Evolutionary conservation across 2,329 filamentous ascomycete genomes (phyloP).

Genomic region (Nannizziopsis barbatae): DNA sequence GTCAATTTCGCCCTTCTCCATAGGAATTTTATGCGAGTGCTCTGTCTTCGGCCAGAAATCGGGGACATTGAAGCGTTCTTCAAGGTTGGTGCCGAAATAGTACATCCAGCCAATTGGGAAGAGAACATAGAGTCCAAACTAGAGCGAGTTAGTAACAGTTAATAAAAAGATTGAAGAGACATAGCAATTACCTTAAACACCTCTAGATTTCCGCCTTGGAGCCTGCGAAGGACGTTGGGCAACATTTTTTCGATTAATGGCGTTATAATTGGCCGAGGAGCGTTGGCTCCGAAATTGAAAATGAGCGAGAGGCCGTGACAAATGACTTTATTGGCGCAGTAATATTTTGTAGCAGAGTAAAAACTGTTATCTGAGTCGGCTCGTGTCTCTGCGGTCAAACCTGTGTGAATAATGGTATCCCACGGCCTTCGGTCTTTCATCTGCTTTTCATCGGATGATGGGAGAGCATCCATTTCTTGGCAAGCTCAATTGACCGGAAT

Average conservation of each 20-base stretch:
- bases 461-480: too few relatives aligned
- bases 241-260: conserved; percentile 23
- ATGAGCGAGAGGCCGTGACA: too few relatives aligned
- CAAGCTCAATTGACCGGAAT: too few relatives aligned
- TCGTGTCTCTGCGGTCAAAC: too few relatives aligned
- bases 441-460: too few relatives aligned
- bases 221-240: conserved; percentile 34
- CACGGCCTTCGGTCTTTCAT: too few relatives aligned
- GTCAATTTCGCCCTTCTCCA: conserved; percentile 52
- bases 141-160: conserved; percentile 4
- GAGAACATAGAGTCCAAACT: conserved; percentile 98
- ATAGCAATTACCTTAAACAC: conserved; percentile 67
- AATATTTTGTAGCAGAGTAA: too few relatives aligned
- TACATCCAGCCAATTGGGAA: conserved; percentile 99
- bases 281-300: too few relatives aligned
- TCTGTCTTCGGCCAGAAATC: conserved; percentile 80
- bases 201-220: conserved; percentile 84
- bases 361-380: too few relatives aligned
- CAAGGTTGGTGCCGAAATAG: conserved; percentile 98
- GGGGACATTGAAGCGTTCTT: conserved; percentile 75
- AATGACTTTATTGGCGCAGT: too few relatives aligned
- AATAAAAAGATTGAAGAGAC: not conserved
- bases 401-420: too few relatives aligned
- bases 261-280: too few relatives aligned
- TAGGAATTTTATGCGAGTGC: conserved; percentile 43